Conservation (phyloP, 2,329 filamentous ascomycete genomes). For the Diplodia sapinea region DNA sequence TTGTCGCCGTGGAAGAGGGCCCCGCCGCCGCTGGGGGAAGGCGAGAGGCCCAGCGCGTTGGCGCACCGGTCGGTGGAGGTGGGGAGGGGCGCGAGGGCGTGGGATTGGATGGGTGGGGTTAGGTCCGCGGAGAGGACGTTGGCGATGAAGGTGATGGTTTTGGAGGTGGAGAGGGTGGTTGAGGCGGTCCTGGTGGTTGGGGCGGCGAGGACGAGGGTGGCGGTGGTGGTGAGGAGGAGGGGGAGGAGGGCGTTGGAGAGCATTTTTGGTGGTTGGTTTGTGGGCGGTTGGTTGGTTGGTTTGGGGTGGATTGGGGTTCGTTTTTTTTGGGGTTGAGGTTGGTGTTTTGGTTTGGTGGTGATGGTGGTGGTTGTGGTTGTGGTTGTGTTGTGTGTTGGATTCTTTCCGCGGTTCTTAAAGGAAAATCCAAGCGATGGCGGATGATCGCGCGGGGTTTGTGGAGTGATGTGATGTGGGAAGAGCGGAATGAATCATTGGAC, state of each 20-base stretch:
- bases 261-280: not conserved
- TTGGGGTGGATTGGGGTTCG: no score
- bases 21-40: not conserved
- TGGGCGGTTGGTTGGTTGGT: not conserved
- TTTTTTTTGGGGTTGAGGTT: no score
- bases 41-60: not conserved
- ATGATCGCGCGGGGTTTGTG: no score
- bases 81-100: not conserved
- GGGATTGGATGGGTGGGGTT: not conserved
- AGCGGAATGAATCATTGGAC: no score
- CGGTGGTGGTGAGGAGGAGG: not conserved
- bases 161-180: conserved; percentile 7
- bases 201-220: not conserved
- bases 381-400: no score
- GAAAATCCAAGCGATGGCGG: no score
- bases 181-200: not conserved
- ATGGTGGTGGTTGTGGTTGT: not conserved
- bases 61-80: not conserved
- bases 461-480: no score
- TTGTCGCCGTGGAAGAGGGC: not conserved
- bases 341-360: not conserved
- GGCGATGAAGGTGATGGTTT: conserved; percentile 7
- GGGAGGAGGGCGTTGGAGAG: not conserved
- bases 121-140: not conserved
- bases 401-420: no score